Percentiles rank a stretch among this genome's conserved stretches.
Evolutionary conservation across 345 rosid genomes (phyloP).

Genomic region (Reutealis trisperma): DNA sequence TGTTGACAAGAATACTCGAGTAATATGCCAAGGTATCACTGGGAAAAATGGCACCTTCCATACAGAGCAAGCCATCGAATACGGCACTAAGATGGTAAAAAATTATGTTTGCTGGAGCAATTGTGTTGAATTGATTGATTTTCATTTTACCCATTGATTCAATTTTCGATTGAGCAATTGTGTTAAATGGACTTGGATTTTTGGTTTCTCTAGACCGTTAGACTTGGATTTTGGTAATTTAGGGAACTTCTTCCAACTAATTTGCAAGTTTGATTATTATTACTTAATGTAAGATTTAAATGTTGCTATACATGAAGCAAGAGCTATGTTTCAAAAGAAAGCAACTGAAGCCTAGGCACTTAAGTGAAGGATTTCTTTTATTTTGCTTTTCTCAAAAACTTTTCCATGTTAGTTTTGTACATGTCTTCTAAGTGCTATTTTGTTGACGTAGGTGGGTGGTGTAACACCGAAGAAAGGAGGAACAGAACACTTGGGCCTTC

Average conservation of each 20-base stretch:
- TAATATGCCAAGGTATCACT: slow-evolving; percentile 95
- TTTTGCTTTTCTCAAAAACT: background rate
- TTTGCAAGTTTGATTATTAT: too few species aligned
- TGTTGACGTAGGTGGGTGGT: slow-evolving; percentile 71
- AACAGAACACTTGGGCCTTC: slow-evolving; percentile 93
- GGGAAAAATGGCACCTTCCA: slow-evolving; percentile 94
- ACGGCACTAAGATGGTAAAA: slow-evolving; percentile 90
- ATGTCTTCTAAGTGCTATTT: background rate
- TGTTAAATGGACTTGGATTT: too few species aligned
- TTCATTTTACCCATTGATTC: too few species aligned
- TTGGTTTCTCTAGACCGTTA: too few species aligned
- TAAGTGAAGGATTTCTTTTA: background rate
- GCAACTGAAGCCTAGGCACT: background rate
- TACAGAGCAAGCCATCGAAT: slow-evolving; percentile 96
- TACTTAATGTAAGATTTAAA: too few species aligned
- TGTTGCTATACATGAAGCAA: background rate
- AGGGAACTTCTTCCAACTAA: background rate
- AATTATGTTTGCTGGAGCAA: too few species aligned
- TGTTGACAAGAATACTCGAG: slow-evolving; percentile 86
- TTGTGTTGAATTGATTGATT: too few species aligned
- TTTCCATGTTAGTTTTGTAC: background rate
- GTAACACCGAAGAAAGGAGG: slow-evolving; percentile 99
- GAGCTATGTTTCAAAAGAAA: background rate
- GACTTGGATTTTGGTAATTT: background rate
- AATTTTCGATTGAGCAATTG: background rate